Evolutionary conservation across 257 asterid genomes (phyloP).

Genomic region (Cordia subcordata): DNA sequence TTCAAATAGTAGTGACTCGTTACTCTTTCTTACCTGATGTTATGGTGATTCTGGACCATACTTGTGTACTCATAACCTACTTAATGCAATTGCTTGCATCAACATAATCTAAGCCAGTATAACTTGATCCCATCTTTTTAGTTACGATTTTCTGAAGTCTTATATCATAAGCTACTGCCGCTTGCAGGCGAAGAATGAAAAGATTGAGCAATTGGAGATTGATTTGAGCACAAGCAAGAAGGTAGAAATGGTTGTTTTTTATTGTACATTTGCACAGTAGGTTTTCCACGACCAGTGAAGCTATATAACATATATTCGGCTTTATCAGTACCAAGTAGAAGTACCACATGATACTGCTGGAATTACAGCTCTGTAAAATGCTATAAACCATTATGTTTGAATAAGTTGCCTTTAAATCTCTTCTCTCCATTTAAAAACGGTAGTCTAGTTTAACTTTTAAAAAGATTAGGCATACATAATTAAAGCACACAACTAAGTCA

Average conservation of each 20-base stretch:
- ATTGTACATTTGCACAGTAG: no score
- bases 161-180: conserved; percentile 1
- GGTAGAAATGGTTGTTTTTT: conserved; percentile 23
- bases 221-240: conserved; percentile 50
- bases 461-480: no score
- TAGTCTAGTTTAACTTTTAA: no score
- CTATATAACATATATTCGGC: no score
- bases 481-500: no score
- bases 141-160: conserved; percentile 1
- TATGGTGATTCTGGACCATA: neutral
- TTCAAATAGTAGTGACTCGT: neutral
- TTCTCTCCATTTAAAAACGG: no score
- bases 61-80: neutral
- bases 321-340: no score
- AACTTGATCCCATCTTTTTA: neutral
- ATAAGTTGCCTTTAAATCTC: no score
- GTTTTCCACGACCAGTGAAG: no score
- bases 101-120: neutral
- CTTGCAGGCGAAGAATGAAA: conserved; percentile 67
- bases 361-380: no score
- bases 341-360: no score
- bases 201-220: conserved; percentile 68
- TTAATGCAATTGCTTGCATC: neutral
- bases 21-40: neutral
- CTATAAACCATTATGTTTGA: no score